Evolutionary conservation across 805 yeast species (phyloP).

Genomic region (Cyberlindnera amylophila): DNA sequence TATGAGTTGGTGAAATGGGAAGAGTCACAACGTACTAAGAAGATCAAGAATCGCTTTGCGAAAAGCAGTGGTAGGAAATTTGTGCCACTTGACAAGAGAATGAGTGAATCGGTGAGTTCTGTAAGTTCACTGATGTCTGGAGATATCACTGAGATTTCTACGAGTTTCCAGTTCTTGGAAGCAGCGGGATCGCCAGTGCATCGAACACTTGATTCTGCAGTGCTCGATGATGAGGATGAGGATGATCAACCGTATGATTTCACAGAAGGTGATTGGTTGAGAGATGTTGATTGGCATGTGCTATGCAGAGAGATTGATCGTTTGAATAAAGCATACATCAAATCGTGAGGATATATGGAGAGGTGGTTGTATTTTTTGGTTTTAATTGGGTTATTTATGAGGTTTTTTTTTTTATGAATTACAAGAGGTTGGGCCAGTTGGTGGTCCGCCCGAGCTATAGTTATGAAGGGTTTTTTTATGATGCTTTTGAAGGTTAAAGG

Average conservation of each 20-base stretch:
- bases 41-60: conserved; percentile 6
- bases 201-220: conserved; percentile 7
- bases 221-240: conserved; percentile 13
- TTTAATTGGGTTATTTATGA: no score
- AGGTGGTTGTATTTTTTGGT: no score
- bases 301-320: conserved; percentile 79
- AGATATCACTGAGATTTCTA: conserved; percentile 11
- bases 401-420: no score
- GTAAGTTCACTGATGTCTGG: conserved; percentile 11
- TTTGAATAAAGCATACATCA: conserved; percentile 49
- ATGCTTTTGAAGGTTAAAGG: no score
- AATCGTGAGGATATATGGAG: conserved; percentile 6
- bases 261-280: conserved; percentile 28
- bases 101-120: conserved; percentile 15
- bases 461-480: no score
- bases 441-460: no score
- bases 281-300: conserved; percentile 86
- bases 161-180: conserved; percentile 11
- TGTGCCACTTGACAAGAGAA: conserved; percentile 7
- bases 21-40: conserved; percentile 22
- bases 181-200: conserved; percentile 14
- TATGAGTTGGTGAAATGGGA: conserved; percentile 81
- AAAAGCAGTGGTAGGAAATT: conserved; percentile 5
- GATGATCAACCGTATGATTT: conserved; percentile 23
- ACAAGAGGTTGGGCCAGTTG: no score